Base-by-base conservation (phyloP, 2,329 filamentous ascomycete species). In the Diplodia intermedia region DNA sequence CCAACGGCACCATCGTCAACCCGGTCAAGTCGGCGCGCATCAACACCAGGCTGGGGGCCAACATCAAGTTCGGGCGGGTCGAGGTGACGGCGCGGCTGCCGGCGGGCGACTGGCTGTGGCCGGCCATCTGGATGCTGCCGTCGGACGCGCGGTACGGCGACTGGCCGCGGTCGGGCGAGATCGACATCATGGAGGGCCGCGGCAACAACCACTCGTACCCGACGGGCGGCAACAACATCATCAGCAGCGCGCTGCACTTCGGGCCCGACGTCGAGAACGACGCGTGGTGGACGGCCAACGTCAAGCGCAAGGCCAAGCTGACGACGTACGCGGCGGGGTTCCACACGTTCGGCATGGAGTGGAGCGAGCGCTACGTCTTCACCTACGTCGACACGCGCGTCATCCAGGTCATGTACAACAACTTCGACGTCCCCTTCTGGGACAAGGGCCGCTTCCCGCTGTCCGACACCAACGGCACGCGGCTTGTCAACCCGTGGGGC, bases 41-140 rank as follows among this genome's bases (percentile, higher is more conserved):
- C 80, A 90, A 89, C 80, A 94, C 91, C 68, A 90, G 87, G 75
- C 86, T 86, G 53, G 87, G 89, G 18, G 88, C 88, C 7, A 85
- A 81, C 18, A 91, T 96, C 82, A 92, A 89, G 79, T 96, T 91
- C 76, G 92, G 92, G 57, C 90, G 91, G 53, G 86, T 96, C 65
- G 91, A 96, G 76, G 91, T 96, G 5, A 88, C 86, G 1, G 92
- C 92, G 31, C 90, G 90, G 79, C 81, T 95, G 33, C 91, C 92
- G 4, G 79, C 83, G 57, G 92, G 92, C 66, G 92, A 95, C 80
- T 95, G 92, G 92, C 85, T 96, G 12, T 95, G 92, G 92, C 92
- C 92, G 2, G 91, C 91, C n/a, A 94, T 96, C 74, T 94, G 91
- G 91, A 91, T 96, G 90, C 83, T 95, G 82, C 92, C 92, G 1